Evolutionary conservation across 768 basidiomycete species (phyloP).

Genomic region (Macrolepiota dolichaula): DNA sequence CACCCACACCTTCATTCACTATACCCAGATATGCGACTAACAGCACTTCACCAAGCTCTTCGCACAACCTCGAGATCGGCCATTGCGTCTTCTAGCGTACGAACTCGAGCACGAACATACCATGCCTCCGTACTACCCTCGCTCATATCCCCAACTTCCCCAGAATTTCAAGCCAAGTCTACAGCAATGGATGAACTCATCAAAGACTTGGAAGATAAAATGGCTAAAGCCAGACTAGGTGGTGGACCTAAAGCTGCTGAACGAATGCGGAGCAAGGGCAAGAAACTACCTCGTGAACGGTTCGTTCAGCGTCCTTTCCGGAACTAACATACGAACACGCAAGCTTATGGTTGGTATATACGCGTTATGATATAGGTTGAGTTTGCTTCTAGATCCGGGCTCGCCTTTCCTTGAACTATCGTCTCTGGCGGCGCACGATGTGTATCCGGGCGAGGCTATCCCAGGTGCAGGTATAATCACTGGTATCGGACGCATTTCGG

Average conservation of each 20-base stretch:
- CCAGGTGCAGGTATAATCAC: slow-evolving; percentile 92
- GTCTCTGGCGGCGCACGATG: slow-evolving; percentile 80
- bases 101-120: slow-evolving; percentile 33
- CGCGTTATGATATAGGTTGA: slow-evolving; percentile 42
- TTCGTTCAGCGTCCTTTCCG: slow-evolving; percentile 22
- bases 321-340: background rate
- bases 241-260: slow-evolving; percentile 75
- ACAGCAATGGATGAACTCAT: slow-evolving; percentile 70
- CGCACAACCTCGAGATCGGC: background rate
- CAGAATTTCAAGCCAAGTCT: slow-evolving; percentile 67
- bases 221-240: slow-evolving; percentile 58
- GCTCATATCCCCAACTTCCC: slow-evolving; percentile 60
- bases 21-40: slow-evolving; percentile 12
- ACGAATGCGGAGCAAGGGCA: slow-evolving; percentile 74
- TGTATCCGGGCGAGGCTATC: slow-evolving; percentile 72
- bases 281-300: slow-evolving; percentile 84
- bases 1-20: background rate
- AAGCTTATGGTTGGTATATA: background rate
- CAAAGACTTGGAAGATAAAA: slow-evolving; percentile 57
- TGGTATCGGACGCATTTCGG: slow-evolving; percentile 75
- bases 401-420: slow-evolving; percentile 91
- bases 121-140: slow-evolving; percentile 77
- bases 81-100: background rate
- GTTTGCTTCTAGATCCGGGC: slow-evolving; percentile 75
- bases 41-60: background rate